These are phyloP conservation scores for Epichloe aotearoae DNA, from an alignment of 2,329 filamentous ascomycete species.

Conservation along the genomic window DNA sequence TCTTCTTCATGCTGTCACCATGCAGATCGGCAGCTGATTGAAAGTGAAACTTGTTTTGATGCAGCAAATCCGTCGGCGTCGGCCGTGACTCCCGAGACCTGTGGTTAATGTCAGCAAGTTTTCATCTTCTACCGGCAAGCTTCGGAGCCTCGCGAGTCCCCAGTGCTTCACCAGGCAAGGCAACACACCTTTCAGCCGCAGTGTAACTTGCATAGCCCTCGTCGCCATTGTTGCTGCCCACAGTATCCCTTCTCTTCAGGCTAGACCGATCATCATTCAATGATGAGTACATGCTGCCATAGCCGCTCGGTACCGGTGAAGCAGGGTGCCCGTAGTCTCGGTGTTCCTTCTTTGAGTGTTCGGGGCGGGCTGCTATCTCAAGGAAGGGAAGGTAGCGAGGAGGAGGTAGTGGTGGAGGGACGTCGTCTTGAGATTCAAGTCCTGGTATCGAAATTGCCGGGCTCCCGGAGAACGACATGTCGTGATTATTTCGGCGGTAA, in stretches of 20 bases:
- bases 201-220: constrained; percentile 32
- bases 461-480: constrained; percentile 20
- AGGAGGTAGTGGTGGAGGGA: constrained; percentile 34
- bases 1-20: constrained; percentile 39
- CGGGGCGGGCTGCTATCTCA: constrained; percentile 17
- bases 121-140: neutral
- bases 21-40: constrained; percentile 32
- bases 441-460: constrained; percentile 31
- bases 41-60: constrained; percentile 37
- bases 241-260: constrained; percentile 20
- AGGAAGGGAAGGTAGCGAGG: constrained; percentile 24
- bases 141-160: neutral
- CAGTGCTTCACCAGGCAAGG: neutral
- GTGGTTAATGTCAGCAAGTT: constrained; percentile 4
- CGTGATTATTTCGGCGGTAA: constrained; percentile 19
- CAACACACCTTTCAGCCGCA: constrained; percentile 24
- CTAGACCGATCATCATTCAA: constrained; percentile 21
- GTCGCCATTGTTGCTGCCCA: constrained; percentile 19
- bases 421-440: constrained; percentile 18
- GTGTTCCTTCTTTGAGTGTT: constrained; percentile 18
- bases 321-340: constrained; percentile 16
- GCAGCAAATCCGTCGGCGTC: constrained; percentile 26
- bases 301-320: constrained; percentile 22
- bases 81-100: constrained; percentile 30
- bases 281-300: constrained; percentile 27